Base-by-base conservation (phyloP, 495 filamentous ascomycete species). In the Penicillium diatomitis region DNA sequence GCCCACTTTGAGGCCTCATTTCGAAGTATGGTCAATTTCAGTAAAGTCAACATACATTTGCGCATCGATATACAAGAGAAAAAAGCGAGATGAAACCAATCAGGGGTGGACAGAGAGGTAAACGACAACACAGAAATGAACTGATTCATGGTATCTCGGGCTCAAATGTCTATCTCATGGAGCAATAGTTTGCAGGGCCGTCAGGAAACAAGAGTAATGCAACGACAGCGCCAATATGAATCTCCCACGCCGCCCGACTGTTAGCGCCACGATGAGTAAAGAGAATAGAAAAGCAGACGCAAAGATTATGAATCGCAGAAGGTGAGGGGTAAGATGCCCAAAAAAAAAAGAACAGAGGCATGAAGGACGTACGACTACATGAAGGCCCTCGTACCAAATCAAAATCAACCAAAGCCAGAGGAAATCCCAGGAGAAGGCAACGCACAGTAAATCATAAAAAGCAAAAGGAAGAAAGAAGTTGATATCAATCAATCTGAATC, bases 61-160 rank as follows among this genome's bases (percentile, higher is more conserved):
- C 32, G 40, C 41, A 44, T 11, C 51, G 48, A 57, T 57, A 45
- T 57, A 53, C 53, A 56, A 39, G 44, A 33, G 35, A 48, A 47
- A 11, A 20, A 20, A 20, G 35, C 37, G 43, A 57, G 47, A 47
- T 38, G 30, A 42, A 52, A 42, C 45, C 38, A 20, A 20, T 20
- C n/a, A 44, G 46, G 39, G 44, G 29, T 31, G 12, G n/a, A 44
- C 38, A 8, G 44, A 30, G 31, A 44, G 44, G 32, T 47, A 44
- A 48, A 38, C 46, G 48, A 20, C 51, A 53, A 36, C 32, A 41
- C 51, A 62, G 53, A 44, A 48, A 63, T 45, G 60, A 20, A 62
- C 59, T 66, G 66, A 57, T 65, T 63, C 61, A 62, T 71, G 70
- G 68, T 72, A 72, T 74, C 70, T 68, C 66, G 67, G 60, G 67